phyloP scores from a whole-genome alignment of 495 filamentous ascomycete genomes.

The Neurospora hispaniola region DNA sequence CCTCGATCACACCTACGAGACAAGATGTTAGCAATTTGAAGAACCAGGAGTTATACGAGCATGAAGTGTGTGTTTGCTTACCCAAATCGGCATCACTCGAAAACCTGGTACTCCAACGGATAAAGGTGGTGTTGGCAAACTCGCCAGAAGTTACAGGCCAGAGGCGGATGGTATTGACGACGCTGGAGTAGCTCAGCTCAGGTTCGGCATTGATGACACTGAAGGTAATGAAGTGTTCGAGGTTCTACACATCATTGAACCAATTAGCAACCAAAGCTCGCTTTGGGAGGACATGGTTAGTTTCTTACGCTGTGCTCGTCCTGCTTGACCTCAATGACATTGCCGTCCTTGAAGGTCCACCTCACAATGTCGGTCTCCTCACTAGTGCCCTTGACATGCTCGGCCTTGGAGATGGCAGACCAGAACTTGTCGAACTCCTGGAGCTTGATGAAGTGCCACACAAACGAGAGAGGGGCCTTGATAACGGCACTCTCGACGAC shows the following conservation, averaged over 20 bases:
- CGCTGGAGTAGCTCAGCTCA: slow-evolving; percentile 46
- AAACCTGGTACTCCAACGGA: slow-evolving; percentile 56
- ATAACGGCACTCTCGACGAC: slow-evolving; percentile 57
- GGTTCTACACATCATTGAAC: slow-evolving; percentile 32
- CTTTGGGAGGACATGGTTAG: neutral
- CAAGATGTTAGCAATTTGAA: slow-evolving; percentile 7
- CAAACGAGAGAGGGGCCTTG: slow-evolving; percentile 45
- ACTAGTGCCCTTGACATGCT: slow-evolving; percentile 46
- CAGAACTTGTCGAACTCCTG: slow-evolving; percentile 51
- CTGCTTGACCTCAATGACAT: slow-evolving; percentile 54
- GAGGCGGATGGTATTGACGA: slow-evolving; percentile 51
- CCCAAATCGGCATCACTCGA: slow-evolving; percentile 57
- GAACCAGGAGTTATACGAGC: neutral
- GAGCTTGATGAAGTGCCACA: slow-evolving; percentile 63
- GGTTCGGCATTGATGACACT: slow-evolving; percentile 52
- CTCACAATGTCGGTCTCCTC: slow-evolving; percentile 52
- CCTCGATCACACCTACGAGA: slow-evolving; percentile 50
- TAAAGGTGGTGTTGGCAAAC: slow-evolving; percentile 48
- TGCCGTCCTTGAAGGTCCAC: slow-evolving; percentile 57
- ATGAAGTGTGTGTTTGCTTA: slow-evolving; percentile 23
- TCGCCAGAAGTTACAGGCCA: slow-evolving; percentile 50
- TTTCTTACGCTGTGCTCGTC: slow-evolving; percentile 55
- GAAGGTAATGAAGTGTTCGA: slow-evolving; percentile 63
- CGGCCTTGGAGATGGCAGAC: slow-evolving; percentile 42
- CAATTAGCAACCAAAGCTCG: neutral